phyloP scores from a whole-genome alignment of 352 stramenopile species.

The Phytophthora foliorum region DNA sequence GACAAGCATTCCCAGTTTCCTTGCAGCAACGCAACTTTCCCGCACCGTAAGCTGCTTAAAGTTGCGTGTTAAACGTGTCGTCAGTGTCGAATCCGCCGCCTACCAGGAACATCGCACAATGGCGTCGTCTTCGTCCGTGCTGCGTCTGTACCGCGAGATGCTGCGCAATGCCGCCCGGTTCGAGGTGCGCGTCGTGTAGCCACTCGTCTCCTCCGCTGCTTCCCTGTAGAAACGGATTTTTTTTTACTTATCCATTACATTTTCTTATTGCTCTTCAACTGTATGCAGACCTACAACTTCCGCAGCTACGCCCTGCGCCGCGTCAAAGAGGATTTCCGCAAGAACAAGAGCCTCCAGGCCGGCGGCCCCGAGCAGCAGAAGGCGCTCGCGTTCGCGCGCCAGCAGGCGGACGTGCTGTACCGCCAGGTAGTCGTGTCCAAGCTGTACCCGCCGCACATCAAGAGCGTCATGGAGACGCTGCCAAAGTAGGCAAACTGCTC shows the following conservation, averaged over 20 bases:
- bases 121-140: constrained; percentile 51
- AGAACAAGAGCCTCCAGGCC: constrained; percentile 57
- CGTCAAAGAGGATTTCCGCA: constrained; percentile 81
- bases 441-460: constrained; percentile 68
- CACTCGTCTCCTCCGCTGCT: neutral
- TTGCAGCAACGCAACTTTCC: too few species aligned
- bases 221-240: neutral
- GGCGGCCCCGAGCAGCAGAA: constrained; percentile 65
- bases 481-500: constrained; percentile 19
- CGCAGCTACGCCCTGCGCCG: constrained; percentile 71
- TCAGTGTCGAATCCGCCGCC: neutral
- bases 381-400: constrained; percentile 48
- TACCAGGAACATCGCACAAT: constrained; percentile 1
- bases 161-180: constrained; percentile 63
- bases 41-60: too few species aligned
- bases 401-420: constrained; percentile 67
- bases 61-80: too few species aligned
- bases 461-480: constrained; percentile 76
- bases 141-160: constrained; percentile 68
- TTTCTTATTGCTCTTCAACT: constrained; percentile 10
- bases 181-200: constrained; percentile 42
- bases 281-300: constrained; percentile 77
- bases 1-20: neutral
- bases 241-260: constrained; percentile 12
- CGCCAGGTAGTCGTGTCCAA: constrained; percentile 75